These are phyloP conservation scores for Cystobasidiopsis lactophilus DNA, from an alignment of 768 basidiomycete genomes.

Conservation along the genomic window DNA sequence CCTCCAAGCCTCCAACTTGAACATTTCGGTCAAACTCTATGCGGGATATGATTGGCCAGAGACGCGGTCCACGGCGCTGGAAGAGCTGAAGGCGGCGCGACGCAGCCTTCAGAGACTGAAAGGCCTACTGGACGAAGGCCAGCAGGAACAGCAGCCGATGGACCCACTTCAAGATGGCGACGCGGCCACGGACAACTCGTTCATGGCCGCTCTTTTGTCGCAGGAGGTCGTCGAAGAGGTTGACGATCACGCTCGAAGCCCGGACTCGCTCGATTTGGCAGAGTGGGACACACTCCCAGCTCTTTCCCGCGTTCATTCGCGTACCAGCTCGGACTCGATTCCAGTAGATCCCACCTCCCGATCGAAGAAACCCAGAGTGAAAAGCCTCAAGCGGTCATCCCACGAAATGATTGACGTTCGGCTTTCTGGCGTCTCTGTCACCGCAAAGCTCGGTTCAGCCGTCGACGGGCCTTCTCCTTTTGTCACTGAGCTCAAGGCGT, in stretches of 20 bases:
- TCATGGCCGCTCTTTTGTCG: neutral
- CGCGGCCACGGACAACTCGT: no score
- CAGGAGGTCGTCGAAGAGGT: neutral
- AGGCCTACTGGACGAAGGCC: no score
- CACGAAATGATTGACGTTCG: neutral
- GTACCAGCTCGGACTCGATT: neutral
- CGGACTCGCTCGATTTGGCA: neutral
- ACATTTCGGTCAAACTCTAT: neutral
- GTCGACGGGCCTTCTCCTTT: no score
- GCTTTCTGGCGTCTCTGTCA: neutral
- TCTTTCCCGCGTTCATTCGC: neutral
- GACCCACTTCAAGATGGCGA: no score
- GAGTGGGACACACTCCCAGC: neutral
- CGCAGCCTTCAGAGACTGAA: no score
- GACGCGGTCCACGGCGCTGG: no score
- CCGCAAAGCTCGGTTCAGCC: no score
- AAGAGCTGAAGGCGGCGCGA: no score
- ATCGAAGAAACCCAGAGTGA: no score
- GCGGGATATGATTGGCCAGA: no score
- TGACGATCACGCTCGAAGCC: neutral
- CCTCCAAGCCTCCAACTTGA: neutral
- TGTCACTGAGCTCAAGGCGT: slow-evolving; percentile 9
- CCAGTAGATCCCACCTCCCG: neutral
- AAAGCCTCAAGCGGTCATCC: neutral
- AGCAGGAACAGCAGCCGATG: no score